Evolutionary conservation across 1,284 basidiomycete species (phyloP), one percentile per base, ranked within the genome.

Genomic region (Pholiota adiposa): DNA sequence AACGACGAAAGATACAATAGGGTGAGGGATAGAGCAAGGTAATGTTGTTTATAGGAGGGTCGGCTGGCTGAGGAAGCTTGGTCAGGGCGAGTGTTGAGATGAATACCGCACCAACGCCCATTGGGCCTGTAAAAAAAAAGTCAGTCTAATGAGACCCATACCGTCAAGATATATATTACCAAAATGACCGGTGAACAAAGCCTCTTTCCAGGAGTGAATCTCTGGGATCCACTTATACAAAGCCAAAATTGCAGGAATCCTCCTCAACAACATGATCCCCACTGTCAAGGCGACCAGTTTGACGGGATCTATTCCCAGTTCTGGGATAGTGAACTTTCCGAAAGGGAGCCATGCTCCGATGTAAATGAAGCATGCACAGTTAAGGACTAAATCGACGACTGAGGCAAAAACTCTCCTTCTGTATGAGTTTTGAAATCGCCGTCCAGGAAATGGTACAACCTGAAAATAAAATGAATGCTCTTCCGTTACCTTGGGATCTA

Each of bases 301-400:
- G 88, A 90, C 90, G 0, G 88, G 87, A 0, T 79, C 81, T 56
- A 97, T 84, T 0, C 88, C 88, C 12, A 94, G 74, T 11, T 79
- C 79, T 0, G 82, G 78, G 31, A 80, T 76, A 63, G 86, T 83
- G 74, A 91, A 96, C 8, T 82, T 71, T 7, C 79, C 67, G 72
- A 96, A 96, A 0, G 93, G 93, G 38, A 96, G 80, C 90, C 90
- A 92, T 2, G 95, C 93, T 29, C 94, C 94, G 58, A 96, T 94
- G 73, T 95, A 96, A 61, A 97, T 85, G 78, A 96, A 97, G 67
- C 89, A 90, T 14, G 83, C 89, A 68, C 90, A 93, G 72, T 96
- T 96, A 69, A 96, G 84, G 43, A 91, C 75, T 44, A 90, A 80
- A 64, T 97, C 95, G 65, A 98, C 89, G 56, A 97, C 93, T 40